A percentile compares a stretch with the other conserved stretches of the same genome.
These are phyloP conservation scores for Nepenthes alata DNA, from an alignment of 179 eudicot species.

Conservation along the genomic window DNA sequence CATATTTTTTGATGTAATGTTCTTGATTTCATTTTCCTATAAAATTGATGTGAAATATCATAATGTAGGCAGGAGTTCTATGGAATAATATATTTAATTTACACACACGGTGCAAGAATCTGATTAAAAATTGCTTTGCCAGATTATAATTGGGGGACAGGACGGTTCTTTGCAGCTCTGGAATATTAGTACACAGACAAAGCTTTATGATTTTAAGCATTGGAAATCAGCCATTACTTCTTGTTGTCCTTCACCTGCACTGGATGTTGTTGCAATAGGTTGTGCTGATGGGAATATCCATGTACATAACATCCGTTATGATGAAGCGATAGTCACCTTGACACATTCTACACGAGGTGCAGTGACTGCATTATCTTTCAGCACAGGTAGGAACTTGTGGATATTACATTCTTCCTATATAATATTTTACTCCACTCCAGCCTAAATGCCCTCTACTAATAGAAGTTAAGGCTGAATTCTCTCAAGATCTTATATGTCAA, in stretches of 20 bases:
- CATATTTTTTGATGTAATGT: not conserved
- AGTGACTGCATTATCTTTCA: constrained; percentile 86
- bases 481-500: no score
- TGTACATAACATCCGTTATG: constrained; percentile 80
- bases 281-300: constrained; percentile 94
- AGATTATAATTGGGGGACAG: constrained; percentile 81
- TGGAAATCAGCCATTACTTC: constrained; percentile 69
- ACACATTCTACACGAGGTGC: constrained; percentile 79
- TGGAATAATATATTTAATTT: not conserved
- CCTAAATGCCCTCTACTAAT: no score
- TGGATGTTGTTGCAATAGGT: constrained; percentile 91
- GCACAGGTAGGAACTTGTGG: constrained; percentile 51
- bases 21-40: not conserved
- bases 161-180: constrained; percentile 86
- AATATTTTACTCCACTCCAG: no score
- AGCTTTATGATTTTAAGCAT: constrained; percentile 68
- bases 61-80: not conserved
- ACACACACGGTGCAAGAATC: not conserved
- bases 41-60: not conserved
- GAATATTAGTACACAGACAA: constrained; percentile 80
- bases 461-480: no score
- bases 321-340: constrained; percentile 76
- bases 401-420: not conserved
- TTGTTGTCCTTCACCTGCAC: constrained; percentile 87
- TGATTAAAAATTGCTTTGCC: constrained; percentile 14